phyloP scores from a whole-genome alignment of 805 yeast genomes.

The Spathaspora sp. region DNA sequence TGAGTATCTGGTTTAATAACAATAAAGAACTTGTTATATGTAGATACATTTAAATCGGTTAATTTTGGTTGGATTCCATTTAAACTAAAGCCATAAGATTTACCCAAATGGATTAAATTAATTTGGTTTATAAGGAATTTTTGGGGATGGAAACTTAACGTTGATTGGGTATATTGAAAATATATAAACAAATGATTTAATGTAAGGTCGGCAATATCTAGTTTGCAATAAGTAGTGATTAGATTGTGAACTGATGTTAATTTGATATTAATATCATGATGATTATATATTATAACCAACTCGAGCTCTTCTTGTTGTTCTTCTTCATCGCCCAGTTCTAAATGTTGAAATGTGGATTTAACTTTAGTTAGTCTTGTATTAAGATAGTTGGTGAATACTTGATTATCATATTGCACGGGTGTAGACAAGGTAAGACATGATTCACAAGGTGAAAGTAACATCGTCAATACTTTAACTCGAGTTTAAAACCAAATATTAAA shows the following conservation, averaged over 20 bases:
- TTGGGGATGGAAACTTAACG: slow-evolving; percentile 1
- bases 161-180: slow-evolving; percentile 12
- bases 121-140: slow-evolving; percentile 15
- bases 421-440: slow-evolving; percentile 14
- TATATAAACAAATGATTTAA: slow-evolving; percentile 18
- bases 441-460: slow-evolving; percentile 15
- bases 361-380: neutral
- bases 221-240: slow-evolving; percentile 8
- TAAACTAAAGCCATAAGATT: slow-evolving; percentile 7
- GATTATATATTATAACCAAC: slow-evolving; percentile 7
- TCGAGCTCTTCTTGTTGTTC: slow-evolving; percentile 5
- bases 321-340: slow-evolving; percentile 3
- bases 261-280: slow-evolving; percentile 12
- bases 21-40: slow-evolving; percentile 3
- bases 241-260: slow-evolving; percentile 13
- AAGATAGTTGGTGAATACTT: slow-evolving; percentile 3
- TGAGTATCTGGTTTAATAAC: slow-evolving; percentile 1
- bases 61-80: neutral
- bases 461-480: neutral
- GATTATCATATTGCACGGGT: neutral
- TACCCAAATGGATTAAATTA: slow-evolving; percentile 17
- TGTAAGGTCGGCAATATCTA: slow-evolving; percentile 8
- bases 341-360: neutral
- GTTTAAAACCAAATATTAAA: neutral
- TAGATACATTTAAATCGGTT: slow-evolving; percentile 1